These are phyloP conservation scores for Mucor irregularis DNA, from an alignment of 371 early-diverging fungal species.

Conservation along the genomic window DNA sequence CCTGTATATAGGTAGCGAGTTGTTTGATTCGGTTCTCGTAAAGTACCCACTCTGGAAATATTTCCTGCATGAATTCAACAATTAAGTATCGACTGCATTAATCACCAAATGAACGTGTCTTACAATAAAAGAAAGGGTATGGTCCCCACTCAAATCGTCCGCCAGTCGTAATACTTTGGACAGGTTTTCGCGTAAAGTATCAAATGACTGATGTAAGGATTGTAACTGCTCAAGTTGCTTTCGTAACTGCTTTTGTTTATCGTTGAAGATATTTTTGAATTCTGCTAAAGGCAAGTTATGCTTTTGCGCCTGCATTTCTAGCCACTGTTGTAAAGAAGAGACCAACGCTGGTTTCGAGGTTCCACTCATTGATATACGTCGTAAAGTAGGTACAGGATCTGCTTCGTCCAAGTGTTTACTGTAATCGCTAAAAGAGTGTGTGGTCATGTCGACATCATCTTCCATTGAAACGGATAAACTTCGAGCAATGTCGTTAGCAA, in stretches of 20 bases:
- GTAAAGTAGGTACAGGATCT: constrained; percentile 23
- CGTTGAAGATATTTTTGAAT: constrained; percentile 12
- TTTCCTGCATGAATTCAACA: constrained; percentile 8
- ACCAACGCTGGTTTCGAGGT: not conserved
- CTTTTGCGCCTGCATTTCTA: constrained; percentile 18
- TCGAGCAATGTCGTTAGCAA: constrained; percentile 50
- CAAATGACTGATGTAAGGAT: constrained; percentile 25
- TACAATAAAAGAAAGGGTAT: constrained; percentile 33
- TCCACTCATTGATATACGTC: constrained; percentile 24
- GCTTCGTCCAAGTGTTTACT: constrained; percentile 1
- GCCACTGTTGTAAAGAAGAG: constrained; percentile 20
- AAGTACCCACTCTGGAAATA: constrained; percentile 44
- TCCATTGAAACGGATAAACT: constrained; percentile 31
- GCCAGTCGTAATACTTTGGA: constrained; percentile 30
- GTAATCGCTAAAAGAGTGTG: not conserved
- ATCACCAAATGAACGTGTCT: not conserved
- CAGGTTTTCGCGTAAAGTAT: constrained; percentile 27
- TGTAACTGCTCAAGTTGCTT: constrained; percentile 33
- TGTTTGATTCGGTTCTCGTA: constrained; percentile 37
- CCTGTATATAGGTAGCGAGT: constrained; percentile 36
- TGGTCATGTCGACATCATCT: constrained; percentile 15
- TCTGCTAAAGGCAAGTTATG: constrained; percentile 8
- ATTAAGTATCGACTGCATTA: too few species aligned
- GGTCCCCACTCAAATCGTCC: constrained; percentile 42
- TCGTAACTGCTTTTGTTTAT: constrained; percentile 19